phyloP scores from a whole-genome alignment of 768 basidiomycete species.

The Tephrocybe sp. region DNA sequence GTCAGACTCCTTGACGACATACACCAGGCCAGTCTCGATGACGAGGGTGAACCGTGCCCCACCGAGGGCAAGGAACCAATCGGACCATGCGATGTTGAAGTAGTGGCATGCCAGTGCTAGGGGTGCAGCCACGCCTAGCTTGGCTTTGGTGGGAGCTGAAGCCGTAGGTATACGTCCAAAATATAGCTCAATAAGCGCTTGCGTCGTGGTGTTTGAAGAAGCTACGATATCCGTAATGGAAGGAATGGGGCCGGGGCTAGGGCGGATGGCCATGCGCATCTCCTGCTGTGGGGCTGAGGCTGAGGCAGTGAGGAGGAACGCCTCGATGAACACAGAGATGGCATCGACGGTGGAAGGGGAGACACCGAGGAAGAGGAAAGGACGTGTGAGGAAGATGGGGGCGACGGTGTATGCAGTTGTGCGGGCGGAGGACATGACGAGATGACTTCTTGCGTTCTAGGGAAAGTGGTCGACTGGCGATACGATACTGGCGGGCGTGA shows the following conservation, averaged over 20 bases:
- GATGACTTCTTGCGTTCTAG: background rate
- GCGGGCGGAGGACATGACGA: conserved; percentile 17
- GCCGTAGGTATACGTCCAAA: background rate
- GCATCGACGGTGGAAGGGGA: conserved; percentile 23
- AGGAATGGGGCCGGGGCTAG: conserved; percentile 27
- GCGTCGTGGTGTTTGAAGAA: background rate
- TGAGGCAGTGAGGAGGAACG: conserved; percentile 20
- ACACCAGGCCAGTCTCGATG: conserved; percentile 27
- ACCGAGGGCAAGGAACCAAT: conserved; percentile 37
- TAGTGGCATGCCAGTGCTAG: conserved; percentile 35
- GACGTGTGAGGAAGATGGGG: conserved; percentile 36
- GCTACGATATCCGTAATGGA: conserved; percentile 20
- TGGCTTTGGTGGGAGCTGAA: background rate
- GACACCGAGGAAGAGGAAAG: conserved; percentile 26
- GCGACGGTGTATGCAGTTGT: conserved; percentile 29
- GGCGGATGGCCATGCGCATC: too few species aligned
- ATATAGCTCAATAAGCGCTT: background rate
- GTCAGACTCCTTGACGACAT: conserved; percentile 27
- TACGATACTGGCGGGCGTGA: too few species aligned
- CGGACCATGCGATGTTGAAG: conserved; percentile 31
- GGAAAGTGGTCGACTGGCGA: conserved; percentile 14
- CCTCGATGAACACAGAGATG: conserved; percentile 31
- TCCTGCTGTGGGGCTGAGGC: too few species aligned
- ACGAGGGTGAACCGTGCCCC: conserved; percentile 33
- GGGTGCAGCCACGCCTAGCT: conserved; percentile 23